These are phyloP conservation scores for Prinsepia uniflora DNA, from an alignment of 306 rosid genomes.

Conservation along the genomic window DNA sequence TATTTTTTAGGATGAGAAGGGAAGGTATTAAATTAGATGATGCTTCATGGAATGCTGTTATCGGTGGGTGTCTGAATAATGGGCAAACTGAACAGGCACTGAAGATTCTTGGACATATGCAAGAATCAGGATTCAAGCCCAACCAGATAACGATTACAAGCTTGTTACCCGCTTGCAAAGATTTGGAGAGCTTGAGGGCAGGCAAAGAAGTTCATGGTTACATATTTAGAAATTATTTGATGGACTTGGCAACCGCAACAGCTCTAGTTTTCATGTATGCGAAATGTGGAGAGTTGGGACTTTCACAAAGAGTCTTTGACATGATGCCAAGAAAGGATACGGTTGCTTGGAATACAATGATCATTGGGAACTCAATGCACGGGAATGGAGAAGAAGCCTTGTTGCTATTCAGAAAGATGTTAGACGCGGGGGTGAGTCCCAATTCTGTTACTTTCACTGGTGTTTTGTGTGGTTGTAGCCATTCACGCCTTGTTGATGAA, in stretches of 20 bases:
- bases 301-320: slow-evolving; percentile 10
- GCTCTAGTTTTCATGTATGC: slow-evolving; percentile 46
- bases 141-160: slow-evolving; percentile 44
- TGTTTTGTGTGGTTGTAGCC: slow-evolving; percentile 57
- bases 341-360: slow-evolving; percentile 58
- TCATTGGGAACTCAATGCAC: slow-evolving; percentile 50
- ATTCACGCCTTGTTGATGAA: slow-evolving; percentile 46
- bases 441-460: slow-evolving; percentile 50
- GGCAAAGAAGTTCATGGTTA: slow-evolving; percentile 55
- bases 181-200: slow-evolving; percentile 43
- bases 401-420: slow-evolving; percentile 39
- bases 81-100: slow-evolving; percentile 38
- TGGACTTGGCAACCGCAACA: slow-evolving; percentile 34
- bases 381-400: slow-evolving; percentile 50
- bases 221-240: slow-evolving; percentile 38
- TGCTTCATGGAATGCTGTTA: slow-evolving; percentile 55
- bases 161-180: slow-evolving; percentile 50
- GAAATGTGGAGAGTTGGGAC: slow-evolving; percentile 55
- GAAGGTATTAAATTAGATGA: slow-evolving; percentile 36
- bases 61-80: slow-evolving; percentile 48
- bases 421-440: slow-evolving; percentile 37
- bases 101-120: slow-evolving; percentile 51
- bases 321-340: slow-evolving; percentile 33
- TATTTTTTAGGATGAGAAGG: slow-evolving; percentile 39
- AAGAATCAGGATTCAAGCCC: slow-evolving; percentile 45